Evolutionary conservation across 164 flowering plant species (phyloP).

Genomic region (Umbellularia californica): DNA sequence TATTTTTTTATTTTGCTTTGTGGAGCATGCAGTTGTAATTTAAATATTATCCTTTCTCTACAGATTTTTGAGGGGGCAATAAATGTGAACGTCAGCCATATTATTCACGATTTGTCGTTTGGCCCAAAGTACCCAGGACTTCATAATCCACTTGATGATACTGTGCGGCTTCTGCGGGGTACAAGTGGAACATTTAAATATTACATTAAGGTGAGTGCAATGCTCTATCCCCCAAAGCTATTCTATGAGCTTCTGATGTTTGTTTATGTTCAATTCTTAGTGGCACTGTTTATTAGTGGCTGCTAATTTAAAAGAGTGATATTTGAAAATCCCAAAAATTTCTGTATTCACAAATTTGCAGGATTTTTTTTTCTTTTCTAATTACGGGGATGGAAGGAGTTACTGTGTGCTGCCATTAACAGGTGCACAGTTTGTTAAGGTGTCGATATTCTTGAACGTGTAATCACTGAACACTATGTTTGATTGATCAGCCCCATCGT

Average conservation of each 20-base stretch:
- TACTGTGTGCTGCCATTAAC: not conserved
- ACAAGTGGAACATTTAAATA: conserved; percentile 96
- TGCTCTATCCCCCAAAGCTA: not conserved
- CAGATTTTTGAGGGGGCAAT: conserved; percentile 88
- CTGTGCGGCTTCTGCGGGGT: conserved; percentile 61
- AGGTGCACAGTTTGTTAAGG: not conserved
- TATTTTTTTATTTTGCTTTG: not conserved
- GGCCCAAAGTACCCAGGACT: conserved; percentile 98
- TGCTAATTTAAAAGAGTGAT: too few species aligned
- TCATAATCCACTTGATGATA: conserved; percentile 97
- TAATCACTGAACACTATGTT: too few species aligned
- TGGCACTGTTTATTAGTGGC: not conserved
- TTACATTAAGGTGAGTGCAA: conserved; percentile 77
- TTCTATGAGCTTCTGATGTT: not conserved
- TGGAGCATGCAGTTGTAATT: not conserved
- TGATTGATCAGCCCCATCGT: too few species aligned
- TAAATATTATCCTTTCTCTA: conserved; percentile 3
- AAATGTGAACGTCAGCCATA: conserved; percentile 92
- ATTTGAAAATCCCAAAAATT: not conserved
- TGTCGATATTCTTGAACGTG: not conserved
- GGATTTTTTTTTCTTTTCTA: not conserved
- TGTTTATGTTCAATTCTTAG: not conserved
- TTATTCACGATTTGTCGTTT: conserved; percentile 92
- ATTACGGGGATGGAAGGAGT: not conserved
- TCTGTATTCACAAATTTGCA: not conserved